Evolutionary conservation across 352 stramenopile species (phyloP).

Genomic region (Pythium dissimile): DNA sequence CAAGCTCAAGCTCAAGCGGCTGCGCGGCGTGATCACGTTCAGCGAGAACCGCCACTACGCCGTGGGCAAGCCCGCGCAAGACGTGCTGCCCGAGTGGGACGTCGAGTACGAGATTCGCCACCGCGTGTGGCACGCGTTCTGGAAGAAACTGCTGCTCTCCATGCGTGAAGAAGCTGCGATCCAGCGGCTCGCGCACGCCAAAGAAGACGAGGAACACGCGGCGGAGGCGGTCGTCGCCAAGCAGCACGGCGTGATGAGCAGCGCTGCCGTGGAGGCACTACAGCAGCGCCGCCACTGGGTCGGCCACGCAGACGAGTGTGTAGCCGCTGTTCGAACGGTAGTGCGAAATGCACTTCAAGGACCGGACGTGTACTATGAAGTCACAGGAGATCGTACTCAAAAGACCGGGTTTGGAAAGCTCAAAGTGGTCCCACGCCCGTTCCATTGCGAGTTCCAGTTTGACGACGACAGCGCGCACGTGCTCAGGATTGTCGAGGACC

Average conservation of each 20-base stretch:
- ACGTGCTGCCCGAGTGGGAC: conserved; percentile 34
- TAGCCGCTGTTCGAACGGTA: conserved; percentile 26
- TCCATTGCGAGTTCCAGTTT: conserved; percentile 38
- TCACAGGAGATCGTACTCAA: neutral
- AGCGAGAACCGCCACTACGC: conserved; percentile 35
- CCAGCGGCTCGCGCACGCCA: conserved; percentile 35
- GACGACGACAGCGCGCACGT: conserved; percentile 23
- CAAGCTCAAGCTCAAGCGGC: conserved; percentile 27
- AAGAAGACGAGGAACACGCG: conserved; percentile 7
- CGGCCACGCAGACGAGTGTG: conserved; percentile 27
- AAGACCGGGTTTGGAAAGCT: conserved; percentile 35
- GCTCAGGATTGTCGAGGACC: conserved; percentile 25
- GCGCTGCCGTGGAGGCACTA: neutral
- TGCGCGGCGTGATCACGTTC: conserved; percentile 32
- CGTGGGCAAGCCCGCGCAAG: conserved; percentile 19
- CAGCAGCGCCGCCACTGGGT: conserved; percentile 28
- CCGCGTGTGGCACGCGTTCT: conserved; percentile 56
- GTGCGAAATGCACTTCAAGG: conserved; percentile 32
- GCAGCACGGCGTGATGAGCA: neutral
- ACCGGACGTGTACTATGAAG: conserved; percentile 40
- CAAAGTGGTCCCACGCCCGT: conserved; percentile 40
- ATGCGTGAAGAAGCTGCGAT: conserved; percentile 22
- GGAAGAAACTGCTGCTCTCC: conserved; percentile 32
- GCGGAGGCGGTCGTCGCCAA: conserved; percentile 19
- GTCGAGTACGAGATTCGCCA: conserved; percentile 40